A percentile compares a stretch with the other conserved stretches of the same genome.
Conservation (phyloP, 176 grass and related monocot species). For the Hyparrhenia diplandra region DNA sequence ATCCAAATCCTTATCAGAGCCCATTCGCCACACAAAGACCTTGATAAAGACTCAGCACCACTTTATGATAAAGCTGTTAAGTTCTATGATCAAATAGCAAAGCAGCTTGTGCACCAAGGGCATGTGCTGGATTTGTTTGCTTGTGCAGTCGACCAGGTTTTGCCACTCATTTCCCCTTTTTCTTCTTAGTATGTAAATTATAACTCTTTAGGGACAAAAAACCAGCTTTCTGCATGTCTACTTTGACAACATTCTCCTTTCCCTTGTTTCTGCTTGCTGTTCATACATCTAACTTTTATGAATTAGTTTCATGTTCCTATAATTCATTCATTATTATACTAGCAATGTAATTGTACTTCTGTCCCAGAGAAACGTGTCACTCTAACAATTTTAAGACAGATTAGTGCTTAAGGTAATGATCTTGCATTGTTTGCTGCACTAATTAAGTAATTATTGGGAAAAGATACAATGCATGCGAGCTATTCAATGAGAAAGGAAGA, state of each 20-base stretch:
- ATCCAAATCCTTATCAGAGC: slow-evolving; percentile 91
- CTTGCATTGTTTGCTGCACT: not conserved
- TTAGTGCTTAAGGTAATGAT: not conserved
- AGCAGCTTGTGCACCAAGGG: slow-evolving; percentile 97
- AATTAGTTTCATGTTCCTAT: slow-evolving; percentile 3
- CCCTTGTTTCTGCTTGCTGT: not conserved
- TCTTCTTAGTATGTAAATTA: slow-evolving; percentile 8
- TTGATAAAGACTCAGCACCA: slow-evolving; percentile 84
- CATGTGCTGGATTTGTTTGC: slow-evolving; percentile 98
- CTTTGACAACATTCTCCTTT: not conserved
- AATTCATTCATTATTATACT: not conserved
- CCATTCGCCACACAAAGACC: slow-evolving; percentile 97
- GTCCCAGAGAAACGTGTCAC: not conserved
- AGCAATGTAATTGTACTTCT: not conserved
- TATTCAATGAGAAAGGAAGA: not conserved
- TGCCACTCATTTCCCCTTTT: slow-evolving; percentile 24
- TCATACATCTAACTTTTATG: not conserved
- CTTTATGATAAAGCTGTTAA: slow-evolving; percentile 92
- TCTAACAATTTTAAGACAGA: not conserved
- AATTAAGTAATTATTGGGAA: not conserved
- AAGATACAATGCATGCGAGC: not conserved
- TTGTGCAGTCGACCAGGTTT: slow-evolving; percentile 93
- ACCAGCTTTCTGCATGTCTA: not conserved
- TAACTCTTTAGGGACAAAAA: slow-evolving; percentile 6
- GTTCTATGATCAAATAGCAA: slow-evolving; percentile 86